Evolutionary conservation across 2,329 filamentous ascomycete species (phyloP), one percentile per base, ranked within the genome.

Genomic region (Didymosphaeria variabile): DNA sequence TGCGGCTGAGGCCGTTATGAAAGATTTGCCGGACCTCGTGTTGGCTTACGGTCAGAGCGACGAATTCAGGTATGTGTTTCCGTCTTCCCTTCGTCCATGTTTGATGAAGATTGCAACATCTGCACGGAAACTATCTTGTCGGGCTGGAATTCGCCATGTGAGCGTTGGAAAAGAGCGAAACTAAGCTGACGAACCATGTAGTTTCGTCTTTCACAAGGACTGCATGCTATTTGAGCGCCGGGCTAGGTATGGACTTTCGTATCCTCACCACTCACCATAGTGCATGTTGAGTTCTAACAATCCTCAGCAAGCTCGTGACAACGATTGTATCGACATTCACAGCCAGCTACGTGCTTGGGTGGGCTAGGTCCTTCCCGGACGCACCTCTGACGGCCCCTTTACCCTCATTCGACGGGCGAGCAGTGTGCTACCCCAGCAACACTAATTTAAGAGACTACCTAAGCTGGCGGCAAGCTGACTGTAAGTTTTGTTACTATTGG

Each of bases 401-500:
- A 13, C 95, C 95, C 0, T 94, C 91, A 6, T 99, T 99, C 74
- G 95, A 99, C 78, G 94, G 94, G 0, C 85, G 95, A 54, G 93
- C 93, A 17, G 93, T 99, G 3, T 89, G 90, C 75, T 99, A 98
- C 79, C 95, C 95, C 0, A 91, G 87, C 58, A 84, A 91, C 7
- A 84, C 86, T 70, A 96, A 97, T 76, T 79, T 99, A 67, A 86
- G 94, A 29, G 95, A 99, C 80, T 99, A 99, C 78, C 88, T 99
- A 85, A 94, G 91, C 75, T 99, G 95, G 95, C 87, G 95, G 69
- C 95, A 99, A 79, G 95, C 92, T 46, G 95, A 99, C 77, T 98
- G 95, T 95, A 77, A 78, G 89, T 79, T 79, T 38, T 13, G 26
- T 12, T 53, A n/a, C 23, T 21, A 42, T 42, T 54, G 21, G 26